Base-by-base conservation (phyloP, 352 stramenopile genomes). In the Globisporangium takayamanum region DNA sequence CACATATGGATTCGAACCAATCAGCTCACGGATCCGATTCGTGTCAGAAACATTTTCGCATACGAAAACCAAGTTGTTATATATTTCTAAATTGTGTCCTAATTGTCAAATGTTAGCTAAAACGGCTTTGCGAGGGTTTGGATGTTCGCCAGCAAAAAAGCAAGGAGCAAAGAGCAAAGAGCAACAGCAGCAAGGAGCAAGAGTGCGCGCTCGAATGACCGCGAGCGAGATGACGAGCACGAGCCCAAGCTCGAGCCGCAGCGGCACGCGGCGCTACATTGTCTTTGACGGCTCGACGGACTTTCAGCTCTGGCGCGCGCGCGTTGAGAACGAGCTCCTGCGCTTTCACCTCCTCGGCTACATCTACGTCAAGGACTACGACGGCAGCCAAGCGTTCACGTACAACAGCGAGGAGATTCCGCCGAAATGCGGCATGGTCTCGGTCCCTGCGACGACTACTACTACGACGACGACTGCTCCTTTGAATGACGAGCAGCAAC, bases 251-350 rank as follows among this genome's bases (percentile, higher is more conserved):
- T 30, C 57, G 54, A 60, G 50, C 50, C 65, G 48, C 49, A 62
- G 36, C 25, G 48, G 25, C 64, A 28, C 55, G 58, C 25, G 56
- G 33, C 48, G 37, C n/a, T 63, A 63, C 50, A 37, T 42, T 33
- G 64, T 78, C 51, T 80, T 80, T 47, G 72, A 80, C 46, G 72
- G 69, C 49, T 73, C 67, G 33, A 74, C 55, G 48, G 72, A 80
- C 64, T 80, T 80, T 42, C 50, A 67, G 50, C 56, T 80, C 45
- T 80, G 72, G 72, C 69, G 69, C 53, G 62, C 69, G 33, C 69
- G 72, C 26, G 58, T 80, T 37, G 72, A 80, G 64, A 80, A 80
- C 46, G 72, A 80, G 55, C 64, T 80, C 44, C 68, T 80, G 69
- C 69, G 72, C 51, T 78, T 78, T 64, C 72, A 80, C 52, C 41